Percentiles rank a stretch among this genome's conserved stretches.
phyloP scores from a whole-genome alignment of 108 stramenopile genomes.

The Cyclotella distinguenda region DNA sequence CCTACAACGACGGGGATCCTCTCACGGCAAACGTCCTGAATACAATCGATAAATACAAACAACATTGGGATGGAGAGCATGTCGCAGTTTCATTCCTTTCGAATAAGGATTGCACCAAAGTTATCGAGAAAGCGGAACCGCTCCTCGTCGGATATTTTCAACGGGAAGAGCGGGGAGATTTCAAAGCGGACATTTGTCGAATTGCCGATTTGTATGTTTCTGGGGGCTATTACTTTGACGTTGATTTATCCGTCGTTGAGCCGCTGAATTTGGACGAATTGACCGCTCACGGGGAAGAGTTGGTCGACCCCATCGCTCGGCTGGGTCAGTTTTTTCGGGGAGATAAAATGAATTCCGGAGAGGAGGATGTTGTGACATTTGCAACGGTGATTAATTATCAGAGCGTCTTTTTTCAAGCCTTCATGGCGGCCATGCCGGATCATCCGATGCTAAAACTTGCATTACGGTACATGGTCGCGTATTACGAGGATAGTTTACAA shows the following conservation, averaged over 20 bases:
- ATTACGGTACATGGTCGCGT: slow-evolving; percentile 29
- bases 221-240: slow-evolving; percentile 50
- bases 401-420: slow-evolving; percentile 33
- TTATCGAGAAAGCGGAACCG: slow-evolving; percentile 28
- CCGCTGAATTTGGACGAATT: slow-evolving; percentile 21
- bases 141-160: slow-evolving; percentile 26
- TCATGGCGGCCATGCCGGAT: slow-evolving; percentile 21
- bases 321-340: neutral
- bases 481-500: slow-evolving; percentile 18
- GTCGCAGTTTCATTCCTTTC: slow-evolving; percentile 16
- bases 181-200: slow-evolving; percentile 43
- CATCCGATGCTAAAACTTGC: slow-evolving; percentile 19
- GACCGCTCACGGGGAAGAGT: neutral
- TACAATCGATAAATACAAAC: slow-evolving; percentile 16
- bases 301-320: neutral
- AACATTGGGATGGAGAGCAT: slow-evolving; percentile 9
- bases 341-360: neutral
- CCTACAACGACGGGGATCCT: slow-evolving; percentile 10
- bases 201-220: slow-evolving; percentile 32
- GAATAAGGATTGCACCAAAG: slow-evolving; percentile 23
- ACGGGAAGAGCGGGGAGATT: slow-evolving; percentile 22
- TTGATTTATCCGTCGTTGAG: slow-evolving; percentile 28
- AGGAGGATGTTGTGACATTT: slow-evolving; percentile 15
- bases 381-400: slow-evolving; percentile 14
- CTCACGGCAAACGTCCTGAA: slow-evolving; percentile 19